Percentiles rank a stretch among this genome's conserved stretches.
Evolutionary conservation across 148 eudicot genomes (phyloP).

Genomic region (Rhododendron griersonianum): DNA sequence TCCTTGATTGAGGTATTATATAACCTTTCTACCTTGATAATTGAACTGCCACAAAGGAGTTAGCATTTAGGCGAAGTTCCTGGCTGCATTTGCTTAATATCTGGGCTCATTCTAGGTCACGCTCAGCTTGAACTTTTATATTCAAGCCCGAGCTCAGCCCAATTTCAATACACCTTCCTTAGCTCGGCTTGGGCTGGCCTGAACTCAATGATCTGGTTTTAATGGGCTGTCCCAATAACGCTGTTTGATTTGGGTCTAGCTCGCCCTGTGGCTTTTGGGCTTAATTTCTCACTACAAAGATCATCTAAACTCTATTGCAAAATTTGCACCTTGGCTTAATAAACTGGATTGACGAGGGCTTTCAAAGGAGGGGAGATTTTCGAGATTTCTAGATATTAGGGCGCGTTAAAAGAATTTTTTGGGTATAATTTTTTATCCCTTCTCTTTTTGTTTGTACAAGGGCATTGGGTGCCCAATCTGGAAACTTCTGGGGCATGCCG

Average conservation of each 20-base stretch:
- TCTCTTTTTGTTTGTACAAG: too few relatives aligned
- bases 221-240: background rate
- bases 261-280: background rate
- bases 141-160: background rate
- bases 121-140: background rate
- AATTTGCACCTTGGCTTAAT: too few relatives aligned
- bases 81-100: background rate
- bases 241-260: background rate
- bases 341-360: too few relatives aligned
- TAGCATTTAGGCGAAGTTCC: background rate
- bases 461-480: too few relatives aligned
- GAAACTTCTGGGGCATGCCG: too few relatives aligned
- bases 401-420: too few relatives aligned
- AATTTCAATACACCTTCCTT: background rate
- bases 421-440: too few relatives aligned
- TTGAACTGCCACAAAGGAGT: background rate
- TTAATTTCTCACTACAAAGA: background rate
- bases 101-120: background rate
- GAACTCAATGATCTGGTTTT: background rate
- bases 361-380: too few relatives aligned
- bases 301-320: background rate
- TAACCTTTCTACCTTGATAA: background rate
- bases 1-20: background rate
- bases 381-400: too few relatives aligned
- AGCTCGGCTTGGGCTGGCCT: background rate